phyloP scores from a whole-genome alignment of 2,329 filamentous ascomycete species.

The Beauveria sp. region DNA sequence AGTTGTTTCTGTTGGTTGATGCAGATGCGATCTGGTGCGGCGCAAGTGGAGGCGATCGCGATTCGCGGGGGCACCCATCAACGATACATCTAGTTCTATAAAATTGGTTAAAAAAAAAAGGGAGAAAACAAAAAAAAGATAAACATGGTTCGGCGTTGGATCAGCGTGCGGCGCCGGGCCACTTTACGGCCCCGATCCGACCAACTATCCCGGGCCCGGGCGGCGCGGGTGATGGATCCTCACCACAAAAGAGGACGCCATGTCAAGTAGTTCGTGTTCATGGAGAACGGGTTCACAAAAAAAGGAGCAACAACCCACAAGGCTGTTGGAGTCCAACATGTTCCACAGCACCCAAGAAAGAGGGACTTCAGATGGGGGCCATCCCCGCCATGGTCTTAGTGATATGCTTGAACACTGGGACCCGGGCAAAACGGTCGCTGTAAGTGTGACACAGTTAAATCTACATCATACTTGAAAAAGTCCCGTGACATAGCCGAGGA shows the following conservation, averaged over 20 bases:
- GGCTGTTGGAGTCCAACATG: conserved; percentile 4
- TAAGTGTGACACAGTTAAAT: background rate
- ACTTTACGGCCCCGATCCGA: background rate
- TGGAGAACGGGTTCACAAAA: background rate
- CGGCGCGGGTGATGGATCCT: background rate
- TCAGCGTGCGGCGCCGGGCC: background rate
- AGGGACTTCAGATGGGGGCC: background rate
- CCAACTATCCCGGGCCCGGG: background rate
- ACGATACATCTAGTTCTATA: too few relatives aligned
- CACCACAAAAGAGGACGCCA: background rate
- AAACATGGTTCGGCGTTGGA: too few relatives aligned
- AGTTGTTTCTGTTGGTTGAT: too few relatives aligned
- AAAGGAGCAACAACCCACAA: conserved; percentile 5
- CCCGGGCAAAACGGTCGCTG: background rate
- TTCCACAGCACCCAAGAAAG: conserved; percentile 3
- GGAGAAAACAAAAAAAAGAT: too few relatives aligned
- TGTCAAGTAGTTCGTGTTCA: background rate
- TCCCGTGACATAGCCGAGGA: background rate
- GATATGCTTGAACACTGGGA: conserved; percentile 1
- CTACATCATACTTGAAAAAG: too few relatives aligned
- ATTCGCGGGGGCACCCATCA: too few relatives aligned
- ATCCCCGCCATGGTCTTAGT: conserved; percentile 1
- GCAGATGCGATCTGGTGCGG: too few relatives aligned
- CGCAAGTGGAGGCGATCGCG: too few relatives aligned
- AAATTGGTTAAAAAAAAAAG: too few relatives aligned